These are phyloP conservation scores for Stephania yunnanensis DNA, from an alignment of 164 flowering plant species.

Conservation along the genomic window DNA sequence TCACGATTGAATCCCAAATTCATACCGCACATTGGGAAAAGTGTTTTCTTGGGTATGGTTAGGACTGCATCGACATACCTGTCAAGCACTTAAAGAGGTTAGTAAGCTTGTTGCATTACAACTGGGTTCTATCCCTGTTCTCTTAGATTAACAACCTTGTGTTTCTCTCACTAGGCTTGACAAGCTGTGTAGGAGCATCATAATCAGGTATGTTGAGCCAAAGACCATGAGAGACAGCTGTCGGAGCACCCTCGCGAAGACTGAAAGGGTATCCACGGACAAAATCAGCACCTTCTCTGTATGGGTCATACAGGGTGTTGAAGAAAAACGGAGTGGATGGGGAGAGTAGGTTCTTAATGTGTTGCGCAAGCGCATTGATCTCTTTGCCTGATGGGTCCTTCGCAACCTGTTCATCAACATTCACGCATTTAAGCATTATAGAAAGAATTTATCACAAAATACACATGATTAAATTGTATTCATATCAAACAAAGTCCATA, in stretches of 20 bases:
- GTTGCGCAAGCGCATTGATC: conserved; percentile 78
- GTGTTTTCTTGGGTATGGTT: conserved; percentile 74
- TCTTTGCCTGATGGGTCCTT: conserved; percentile 67
- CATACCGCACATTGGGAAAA: conserved; percentile 87
- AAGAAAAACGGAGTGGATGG: conserved; percentile 82
- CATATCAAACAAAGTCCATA: not conserved
- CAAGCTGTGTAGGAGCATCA: conserved; percentile 87
- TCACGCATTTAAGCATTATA: not conserved
- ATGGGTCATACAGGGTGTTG: conserved; percentile 85
- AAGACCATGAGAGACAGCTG: conserved; percentile 80
- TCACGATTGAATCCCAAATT: conserved; percentile 69
- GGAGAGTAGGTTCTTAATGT: conserved; percentile 60
- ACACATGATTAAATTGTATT: not conserved
- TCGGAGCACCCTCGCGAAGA: conserved; percentile 70
- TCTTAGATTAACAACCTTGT: conserved; percentile 33
- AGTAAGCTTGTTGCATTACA: not conserved
- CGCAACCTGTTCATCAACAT: conserved; percentile 50
- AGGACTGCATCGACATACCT: conserved; percentile 80
- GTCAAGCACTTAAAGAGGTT: not conserved
- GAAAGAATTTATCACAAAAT: not conserved
- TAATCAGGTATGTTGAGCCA: conserved; percentile 86
- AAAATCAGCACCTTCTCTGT: conserved; percentile 70
- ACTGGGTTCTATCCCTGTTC: not conserved
- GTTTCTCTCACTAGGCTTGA: conserved; percentile 76
- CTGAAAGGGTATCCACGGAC: conserved; percentile 90